Conservation (phyloP, 768 basidiomycete genomes). For the Phanerochaete sordida region DNA sequence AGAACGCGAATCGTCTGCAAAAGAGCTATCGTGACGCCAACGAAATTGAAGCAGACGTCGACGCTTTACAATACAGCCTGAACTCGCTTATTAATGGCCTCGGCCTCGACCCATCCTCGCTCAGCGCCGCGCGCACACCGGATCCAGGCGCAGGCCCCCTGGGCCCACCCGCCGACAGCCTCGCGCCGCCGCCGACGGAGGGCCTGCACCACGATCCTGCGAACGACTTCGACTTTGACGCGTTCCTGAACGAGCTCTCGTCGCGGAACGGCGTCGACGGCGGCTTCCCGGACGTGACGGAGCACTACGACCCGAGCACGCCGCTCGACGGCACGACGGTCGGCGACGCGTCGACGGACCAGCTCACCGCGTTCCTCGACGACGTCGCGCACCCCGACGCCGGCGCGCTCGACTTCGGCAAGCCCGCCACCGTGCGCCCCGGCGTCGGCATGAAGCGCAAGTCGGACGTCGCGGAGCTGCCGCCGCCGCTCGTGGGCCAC, state of each 20-base stretch:
- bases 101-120: slow-evolving; percentile 51
- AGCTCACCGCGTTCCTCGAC: slow-evolving; percentile 40
- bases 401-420: background rate
- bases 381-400: slow-evolving; percentile 32
- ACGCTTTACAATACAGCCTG: slow-evolving; percentile 63
- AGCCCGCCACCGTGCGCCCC: background rate
- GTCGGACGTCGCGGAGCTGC: slow-evolving; percentile 26
- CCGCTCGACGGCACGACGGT: slow-evolving; percentile 30
- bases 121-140: slow-evolving; percentile 17
- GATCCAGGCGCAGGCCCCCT: background rate
- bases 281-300: slow-evolving; percentile 30
- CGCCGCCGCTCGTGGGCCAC: slow-evolving; percentile 6
- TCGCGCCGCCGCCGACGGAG: background rate
- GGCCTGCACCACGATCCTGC: slow-evolving; percentile 9
- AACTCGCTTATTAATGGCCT: slow-evolving; percentile 69
- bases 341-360: slow-evolving; percentile 30
- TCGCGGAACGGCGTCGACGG: slow-evolving; percentile 19
- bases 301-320: slow-evolving; percentile 28
- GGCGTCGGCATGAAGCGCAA: slow-evolving; percentile 25
- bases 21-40: slow-evolving; percentile 55
- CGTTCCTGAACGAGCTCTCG: slow-evolving; percentile 38
- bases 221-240: slow-evolving; percentile 36
- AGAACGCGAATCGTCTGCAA: slow-evolving; percentile 43
- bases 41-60: slow-evolving; percentile 72
- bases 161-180: background rate